Conservation (phyloP, 306 rosid genomes). For the Calophaca sinica region DNA sequence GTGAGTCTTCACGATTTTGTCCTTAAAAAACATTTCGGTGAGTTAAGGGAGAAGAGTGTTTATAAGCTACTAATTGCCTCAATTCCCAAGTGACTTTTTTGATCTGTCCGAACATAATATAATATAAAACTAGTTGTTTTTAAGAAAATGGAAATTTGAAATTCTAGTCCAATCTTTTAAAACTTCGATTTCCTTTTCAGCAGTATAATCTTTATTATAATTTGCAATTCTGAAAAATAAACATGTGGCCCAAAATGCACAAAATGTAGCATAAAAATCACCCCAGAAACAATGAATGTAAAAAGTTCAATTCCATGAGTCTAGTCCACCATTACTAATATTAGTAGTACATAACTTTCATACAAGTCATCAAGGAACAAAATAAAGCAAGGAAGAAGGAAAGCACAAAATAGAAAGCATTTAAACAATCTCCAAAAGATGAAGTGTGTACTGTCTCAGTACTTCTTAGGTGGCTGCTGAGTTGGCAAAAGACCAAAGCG, state of each 20-base stretch:
- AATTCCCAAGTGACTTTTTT: too few species aligned
- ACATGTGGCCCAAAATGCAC: neutral
- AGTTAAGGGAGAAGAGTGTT: too few species aligned
- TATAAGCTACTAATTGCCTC: too few species aligned
- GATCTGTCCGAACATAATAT: too few species aligned
- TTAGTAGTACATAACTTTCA: neutral
- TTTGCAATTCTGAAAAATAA: neutral
- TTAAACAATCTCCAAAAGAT: constrained; percentile 8
- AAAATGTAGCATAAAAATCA: neutral
- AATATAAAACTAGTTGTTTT: neutral
- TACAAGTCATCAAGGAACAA: neutral
- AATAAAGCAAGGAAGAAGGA: constrained; percentile 11
- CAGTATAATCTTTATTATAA: neutral
- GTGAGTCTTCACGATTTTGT: too few species aligned
- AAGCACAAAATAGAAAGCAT: neutral
- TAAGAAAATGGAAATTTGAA: neutral
- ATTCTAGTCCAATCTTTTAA: neutral
- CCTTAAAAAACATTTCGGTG: too few species aligned
- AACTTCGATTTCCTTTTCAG: constrained; percentile 5
- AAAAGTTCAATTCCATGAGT: neutral
- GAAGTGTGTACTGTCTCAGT: constrained; percentile 1
- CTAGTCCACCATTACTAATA: neutral
- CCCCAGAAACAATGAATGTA: neutral
- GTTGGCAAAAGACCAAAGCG: constrained; percentile 46
- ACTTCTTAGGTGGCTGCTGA: constrained; percentile 38